Percentiles rank a stretch among this genome's conserved stretches.
phyloP scores from a whole-genome alignment of 2,329 filamentous ascomycete genomes.

The Fusarium piperis region DNA sequence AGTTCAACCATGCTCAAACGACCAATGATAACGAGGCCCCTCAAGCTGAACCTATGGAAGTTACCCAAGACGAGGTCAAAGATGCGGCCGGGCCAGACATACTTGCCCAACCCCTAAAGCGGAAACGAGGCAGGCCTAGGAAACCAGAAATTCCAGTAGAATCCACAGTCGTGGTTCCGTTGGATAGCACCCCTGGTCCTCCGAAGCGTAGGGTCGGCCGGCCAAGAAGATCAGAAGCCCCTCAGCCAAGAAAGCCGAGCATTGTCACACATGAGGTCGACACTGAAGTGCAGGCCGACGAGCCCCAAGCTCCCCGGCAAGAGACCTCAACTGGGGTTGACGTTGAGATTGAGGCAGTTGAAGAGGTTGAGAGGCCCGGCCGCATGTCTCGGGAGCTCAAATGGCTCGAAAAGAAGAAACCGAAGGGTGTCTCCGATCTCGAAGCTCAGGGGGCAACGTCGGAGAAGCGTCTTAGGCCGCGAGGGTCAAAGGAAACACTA shows the following conservation, averaged over 20 bases:
- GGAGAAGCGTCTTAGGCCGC: neutral
- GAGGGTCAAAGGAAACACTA: neutral
- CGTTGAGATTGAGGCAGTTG: neutral
- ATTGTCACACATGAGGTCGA: neutral
- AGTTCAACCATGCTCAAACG: neutral
- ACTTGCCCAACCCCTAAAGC: conserved; percentile 11
- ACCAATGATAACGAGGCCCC: neutral
- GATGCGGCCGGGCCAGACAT: neutral
- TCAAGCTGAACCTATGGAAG: neutral
- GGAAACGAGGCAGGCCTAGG: conserved; percentile 37
- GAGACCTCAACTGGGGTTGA: neutral
- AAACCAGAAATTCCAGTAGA: conserved; percentile 2
- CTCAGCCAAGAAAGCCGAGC: conserved; percentile 5
- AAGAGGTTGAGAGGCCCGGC: neutral
- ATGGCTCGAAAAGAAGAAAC: conserved; percentile 27
- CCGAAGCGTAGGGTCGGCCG: conserved; percentile 34
- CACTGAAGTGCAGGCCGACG: neutral
- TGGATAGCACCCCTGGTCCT: neutral
- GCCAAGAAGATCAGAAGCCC: conserved; percentile 17
- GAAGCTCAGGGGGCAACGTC: neutral
- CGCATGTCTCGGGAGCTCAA: conserved; percentile 17
- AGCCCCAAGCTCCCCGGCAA: neutral
- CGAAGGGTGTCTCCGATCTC: neutral
- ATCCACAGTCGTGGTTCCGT: neutral
- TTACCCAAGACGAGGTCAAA: neutral